phyloP scores from a whole-genome alignment of 2,329 filamentous ascomycete species.

The Diaporthe velutina region DNA sequence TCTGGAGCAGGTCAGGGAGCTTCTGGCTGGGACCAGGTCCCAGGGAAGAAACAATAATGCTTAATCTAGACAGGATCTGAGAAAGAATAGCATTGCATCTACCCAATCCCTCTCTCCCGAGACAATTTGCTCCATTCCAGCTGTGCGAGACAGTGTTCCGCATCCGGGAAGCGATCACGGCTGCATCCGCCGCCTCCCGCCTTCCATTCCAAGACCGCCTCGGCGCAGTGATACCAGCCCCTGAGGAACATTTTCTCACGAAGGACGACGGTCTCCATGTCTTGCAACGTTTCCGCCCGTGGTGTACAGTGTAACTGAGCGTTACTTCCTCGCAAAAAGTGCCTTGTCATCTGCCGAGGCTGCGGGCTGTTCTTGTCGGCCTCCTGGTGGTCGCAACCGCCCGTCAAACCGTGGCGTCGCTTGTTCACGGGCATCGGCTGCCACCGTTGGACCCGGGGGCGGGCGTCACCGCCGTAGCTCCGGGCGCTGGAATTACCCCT shows the following conservation, averaged over 20 bases:
- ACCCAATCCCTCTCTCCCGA: neutral
- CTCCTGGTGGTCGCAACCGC: neutral
- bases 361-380: no score
- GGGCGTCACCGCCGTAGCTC: neutral
- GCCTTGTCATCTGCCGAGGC: conserved; percentile 16
- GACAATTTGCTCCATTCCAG: neutral
- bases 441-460: conserved; percentile 18
- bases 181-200: neutral
- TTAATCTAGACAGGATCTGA: conserved; percentile 39
- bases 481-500: neutral
- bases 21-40: neutral
- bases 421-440: neutral
- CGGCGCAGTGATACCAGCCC: neutral
- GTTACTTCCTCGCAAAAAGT: neutral
- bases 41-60: conserved; percentile 33
- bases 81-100: conserved; percentile 29
- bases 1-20: neutral
- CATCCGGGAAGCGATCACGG: neutral
- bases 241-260: neutral
- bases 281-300: neutral
- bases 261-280: neutral
- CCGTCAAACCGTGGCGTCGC: neutral
- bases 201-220: neutral
- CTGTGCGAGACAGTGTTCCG: neutral
- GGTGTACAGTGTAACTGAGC: neutral